A percentile compares a stretch with the other conserved stretches of the same genome.
These are phyloP conservation scores for Hypericum perforatum DNA, from an alignment of 345 rosid species.

Conservation along the genomic window DNA sequence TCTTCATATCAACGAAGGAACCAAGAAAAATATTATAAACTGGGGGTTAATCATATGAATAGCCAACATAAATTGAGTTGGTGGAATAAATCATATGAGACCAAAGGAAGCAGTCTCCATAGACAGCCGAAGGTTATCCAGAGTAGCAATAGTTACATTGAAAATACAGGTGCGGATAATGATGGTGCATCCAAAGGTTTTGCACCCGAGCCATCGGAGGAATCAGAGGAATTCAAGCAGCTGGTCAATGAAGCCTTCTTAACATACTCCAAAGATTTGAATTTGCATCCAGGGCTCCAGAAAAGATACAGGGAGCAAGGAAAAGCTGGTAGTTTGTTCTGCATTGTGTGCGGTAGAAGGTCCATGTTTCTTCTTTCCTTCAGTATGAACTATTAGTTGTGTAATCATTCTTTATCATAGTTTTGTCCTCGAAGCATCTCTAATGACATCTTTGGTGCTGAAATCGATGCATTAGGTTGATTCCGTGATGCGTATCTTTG, in stretches of 20 bases:
- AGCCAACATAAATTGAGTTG: conserved; percentile 21
- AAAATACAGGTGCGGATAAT: conserved; percentile 25
- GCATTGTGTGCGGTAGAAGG: conserved; percentile 66
- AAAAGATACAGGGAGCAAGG: conserved; percentile 65
- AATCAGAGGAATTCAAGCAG: conserved; percentile 49
- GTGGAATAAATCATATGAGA: conserved; percentile 24
- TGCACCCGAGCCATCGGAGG: conserved; percentile 30
- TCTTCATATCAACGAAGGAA: conserved; percentile 24
- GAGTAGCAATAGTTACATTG: conserved; percentile 32
- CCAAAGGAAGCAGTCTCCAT: conserved; percentile 23
- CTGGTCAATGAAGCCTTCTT: conserved; percentile 45
- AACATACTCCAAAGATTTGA: conserved; percentile 38
- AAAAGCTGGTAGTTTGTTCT: conserved; percentile 61
- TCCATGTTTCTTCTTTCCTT: conserved; percentile 33
- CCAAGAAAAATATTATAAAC: conserved; percentile 26
- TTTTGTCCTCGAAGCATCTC: no score
- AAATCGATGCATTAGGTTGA: no score
- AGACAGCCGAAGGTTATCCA: conserved; percentile 35
- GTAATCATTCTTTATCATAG: no score
- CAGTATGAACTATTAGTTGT: conserved; percentile 15
- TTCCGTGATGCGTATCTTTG: no score
- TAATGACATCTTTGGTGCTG: no score
- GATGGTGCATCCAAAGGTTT: conserved; percentile 25
- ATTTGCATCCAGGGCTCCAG: conserved; percentile 30
- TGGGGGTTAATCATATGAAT: conserved; percentile 23